Evolutionary conservation across 2,329 filamentous ascomycete species (phyloP).

Genomic region (Dactylellina cionopaga): DNA sequence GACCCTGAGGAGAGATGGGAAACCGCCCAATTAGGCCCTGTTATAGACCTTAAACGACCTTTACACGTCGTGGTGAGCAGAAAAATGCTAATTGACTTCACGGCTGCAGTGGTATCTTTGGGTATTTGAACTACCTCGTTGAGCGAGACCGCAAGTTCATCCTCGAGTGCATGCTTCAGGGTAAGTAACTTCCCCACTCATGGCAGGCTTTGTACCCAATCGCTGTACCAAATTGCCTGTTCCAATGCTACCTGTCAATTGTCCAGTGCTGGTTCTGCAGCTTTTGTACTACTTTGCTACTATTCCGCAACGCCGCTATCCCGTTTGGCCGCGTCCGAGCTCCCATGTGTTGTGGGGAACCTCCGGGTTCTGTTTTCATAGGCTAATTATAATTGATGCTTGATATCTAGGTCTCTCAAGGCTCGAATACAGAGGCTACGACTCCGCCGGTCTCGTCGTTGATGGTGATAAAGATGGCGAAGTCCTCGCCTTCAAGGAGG

Average conservation of each 20-base stretch:
- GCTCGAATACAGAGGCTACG: slow-evolving; percentile 98
- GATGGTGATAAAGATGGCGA: slow-evolving; percentile 99
- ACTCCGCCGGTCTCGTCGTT: slow-evolving; percentile 93
- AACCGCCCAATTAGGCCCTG: no score
- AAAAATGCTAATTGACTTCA: no score
- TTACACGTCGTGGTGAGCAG: no score
- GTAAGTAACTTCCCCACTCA: slow-evolving; percentile 66
- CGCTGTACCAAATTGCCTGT: no score
- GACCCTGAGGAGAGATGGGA: no score
- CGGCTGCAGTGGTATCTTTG: slow-evolving; percentile 92
- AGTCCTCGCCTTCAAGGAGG: slow-evolving; percentile 97
- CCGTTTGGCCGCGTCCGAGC: not conserved
- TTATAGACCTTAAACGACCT: no score
- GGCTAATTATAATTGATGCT: slow-evolving; percentile 6
- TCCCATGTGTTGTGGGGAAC: not conserved
- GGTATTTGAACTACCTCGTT: slow-evolving; percentile 98
- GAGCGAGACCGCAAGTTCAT: slow-evolving; percentile 98
- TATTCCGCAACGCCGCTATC: no score
- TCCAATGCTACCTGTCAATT: no score
- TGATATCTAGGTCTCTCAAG: slow-evolving; percentile 78
- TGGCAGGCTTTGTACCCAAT: no score
- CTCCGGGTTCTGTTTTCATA: not conserved
- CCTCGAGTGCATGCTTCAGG: slow-evolving; percentile 94
- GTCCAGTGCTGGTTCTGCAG: no score
- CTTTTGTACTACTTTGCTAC: no score